Evolutionary conservation across 208 protist genomes (phyloP), one percentile per base, ranked within the genome.

Genomic region (Trypanosoma mega): DNA sequence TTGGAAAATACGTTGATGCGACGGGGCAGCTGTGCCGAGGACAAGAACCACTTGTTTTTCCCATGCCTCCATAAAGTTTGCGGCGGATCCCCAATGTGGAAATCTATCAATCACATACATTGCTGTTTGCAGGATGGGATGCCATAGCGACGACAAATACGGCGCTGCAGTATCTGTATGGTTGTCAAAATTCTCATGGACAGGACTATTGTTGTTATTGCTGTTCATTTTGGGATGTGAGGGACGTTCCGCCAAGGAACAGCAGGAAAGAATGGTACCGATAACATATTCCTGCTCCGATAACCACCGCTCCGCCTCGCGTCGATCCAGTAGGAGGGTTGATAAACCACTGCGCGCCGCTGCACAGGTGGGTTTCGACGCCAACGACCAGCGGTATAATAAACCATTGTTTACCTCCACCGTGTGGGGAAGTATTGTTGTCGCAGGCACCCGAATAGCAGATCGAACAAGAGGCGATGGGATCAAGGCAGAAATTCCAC

Each of bases 211-310:
- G n/a, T n/a, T n/a, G n/a, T n/a, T n/a, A n/a, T n/a, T n/a, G n/a
- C n/a, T n/a, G n/a, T n/a, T n/a, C n/a, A n/a, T n/a, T n/a, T n/a
- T n/a, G n/a, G n/a, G n/a, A n/a, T n/a, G n/a, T n/a, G n/a, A n/a
- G n/a, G n/a, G n/a, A n/a, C n/a, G n/a, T n/a, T 39, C 31, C 0
- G 54, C 23, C 47, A 60, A 55, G 1, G 80, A 74, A 41, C 85
- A 92, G 54, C 74, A 86, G 24, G 82, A 37, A 2, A 96, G 69
- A 24, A 93, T 70, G 0, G 80, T 65, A 20, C 76, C 86, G 55
- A 95, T 86, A 14, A 95, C 82, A 52, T 90, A 93, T 70, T 95
- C 85, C 72, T 93, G 80, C 57, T 82, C 85, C 18, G 71, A 74
- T 2, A 92, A 41, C 86, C 89, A 95, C 18, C 82, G 71, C 59